Evolutionary conservation across 2,329 filamentous ascomycete species (phyloP), one percentile per base, ranked within the genome.

Genomic region (Phialophora tarda): DNA sequence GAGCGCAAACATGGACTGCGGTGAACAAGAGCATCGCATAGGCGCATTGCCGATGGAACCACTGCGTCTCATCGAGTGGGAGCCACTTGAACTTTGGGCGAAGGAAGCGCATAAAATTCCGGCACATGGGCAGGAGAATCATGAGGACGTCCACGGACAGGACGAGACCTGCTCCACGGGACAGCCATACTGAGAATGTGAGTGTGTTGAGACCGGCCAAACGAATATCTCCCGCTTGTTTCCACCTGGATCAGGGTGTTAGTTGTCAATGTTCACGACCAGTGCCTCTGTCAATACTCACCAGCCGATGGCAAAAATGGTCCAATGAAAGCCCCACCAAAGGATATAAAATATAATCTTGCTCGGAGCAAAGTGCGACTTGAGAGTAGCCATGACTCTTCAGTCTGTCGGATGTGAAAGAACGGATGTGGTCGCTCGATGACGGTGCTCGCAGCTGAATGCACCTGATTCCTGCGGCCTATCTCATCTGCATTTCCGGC

Each of bases 41-140:
- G 21, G 95, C 94, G 51, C 96, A 86, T 78, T 99, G 95, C 71
- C 94, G 86, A 82, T 99, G 95, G 79, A 99, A 96, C 93, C 93
- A 99, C 71, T 93, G 86, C 66, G 93, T 96, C 81, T 99, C 95
- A 75, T 99, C 95, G n/a, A 99, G 85, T 4, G 95, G 95, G 12
- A 98, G 77, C 82, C 91, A 97, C 78, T 88, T 87, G 71, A 97
- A 80, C 82, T 96, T 96, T 28, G 95, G 95, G 70, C 95, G 87
- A 64, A 98, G 78, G 76, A 88, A 90, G 77, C 92, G 88, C 76
- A 99, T 86, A 34, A 98, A 82, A 66, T 94, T 98, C 72, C 95
- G 86, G 83, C 94, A 99, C 83, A 99, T 97, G 6, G 95, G 95
- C 66, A 99, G 84, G 30, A 99, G 81, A 74, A 99, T 97, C 71